A percentile compares a stretch with the other conserved stretches of the same genome.
These are phyloP conservation scores for Scutellospora calospora DNA, from an alignment of 371 early-diverging fungal species.

Conservation along the genomic window DNA sequence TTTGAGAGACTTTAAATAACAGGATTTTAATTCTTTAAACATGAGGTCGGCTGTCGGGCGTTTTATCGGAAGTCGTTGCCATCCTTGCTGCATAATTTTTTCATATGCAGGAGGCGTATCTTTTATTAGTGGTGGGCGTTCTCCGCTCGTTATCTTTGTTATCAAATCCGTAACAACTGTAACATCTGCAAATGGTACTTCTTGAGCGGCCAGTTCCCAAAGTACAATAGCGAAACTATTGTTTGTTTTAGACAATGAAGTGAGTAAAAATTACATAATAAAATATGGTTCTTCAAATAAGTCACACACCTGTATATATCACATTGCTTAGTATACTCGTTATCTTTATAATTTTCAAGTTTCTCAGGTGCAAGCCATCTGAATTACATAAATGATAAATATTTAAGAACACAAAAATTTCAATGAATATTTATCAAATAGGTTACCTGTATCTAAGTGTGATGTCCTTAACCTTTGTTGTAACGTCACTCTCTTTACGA, in stretches of 20 bases:
- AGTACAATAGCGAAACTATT: constrained; percentile 32
- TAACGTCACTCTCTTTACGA: background rate
- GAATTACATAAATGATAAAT: background rate
- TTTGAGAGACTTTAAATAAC: no score
- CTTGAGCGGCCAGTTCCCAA: constrained; percentile 14
- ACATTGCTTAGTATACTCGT: constrained; percentile 11
- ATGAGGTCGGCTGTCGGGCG: constrained; percentile 7
- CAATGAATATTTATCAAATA: background rate
- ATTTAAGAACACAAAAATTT: background rate
- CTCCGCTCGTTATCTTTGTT: background rate
- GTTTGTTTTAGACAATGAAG: background rate
- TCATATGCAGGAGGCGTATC: constrained; percentile 7
- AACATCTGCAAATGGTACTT: background rate
- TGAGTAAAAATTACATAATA: background rate
- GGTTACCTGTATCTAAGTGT: background rate
- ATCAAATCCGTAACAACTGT: background rate
- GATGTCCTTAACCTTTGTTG: background rate
- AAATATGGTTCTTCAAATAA: background rate
- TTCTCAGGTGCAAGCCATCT: constrained; percentile 31
- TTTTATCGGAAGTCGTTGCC: constrained; percentile 2
- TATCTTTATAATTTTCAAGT: background rate
- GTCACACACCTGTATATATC: constrained; percentile 23
- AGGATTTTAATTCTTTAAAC: background rate
- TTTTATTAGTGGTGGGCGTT: background rate
- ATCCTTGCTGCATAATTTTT: constrained; percentile 4